A percentile compares a stretch with the other conserved stretches of the same genome.
phyloP scores from a whole-genome alignment of 495 filamentous ascomycete genomes.

The Lophiostoma macrostomum region DNA sequence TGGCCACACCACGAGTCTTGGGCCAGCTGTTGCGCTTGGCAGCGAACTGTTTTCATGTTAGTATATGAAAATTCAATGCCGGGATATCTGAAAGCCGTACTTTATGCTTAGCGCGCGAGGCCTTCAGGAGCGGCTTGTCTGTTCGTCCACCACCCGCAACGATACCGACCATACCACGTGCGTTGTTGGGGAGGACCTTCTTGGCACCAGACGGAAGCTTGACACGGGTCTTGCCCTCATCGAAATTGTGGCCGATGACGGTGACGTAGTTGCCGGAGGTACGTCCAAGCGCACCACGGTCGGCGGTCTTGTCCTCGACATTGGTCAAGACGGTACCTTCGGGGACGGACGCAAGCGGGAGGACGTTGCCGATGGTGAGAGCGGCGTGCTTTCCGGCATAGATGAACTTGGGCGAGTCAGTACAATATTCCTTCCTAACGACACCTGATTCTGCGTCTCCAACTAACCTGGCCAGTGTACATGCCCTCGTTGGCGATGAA shows the following conservation, averaged over 20 bases:
- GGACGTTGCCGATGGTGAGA: constrained; percentile 93
- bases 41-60: constrained; percentile 90
- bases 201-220: constrained; percentile 98
- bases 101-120: constrained; percentile 33
- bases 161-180: constrained; percentile 98
- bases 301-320: constrained; percentile 97
- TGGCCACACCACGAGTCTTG: constrained; percentile 99
- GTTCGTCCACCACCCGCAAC: constrained; percentile 98
- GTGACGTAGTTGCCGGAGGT: constrained; percentile 99
- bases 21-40: constrained; percentile 99
- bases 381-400: constrained; percentile 98
- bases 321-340: constrained; percentile 99
- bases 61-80: no score
- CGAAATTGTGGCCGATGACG: constrained; percentile 85
- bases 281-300: constrained; percentile 91
- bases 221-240: constrained; percentile 98
- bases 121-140: constrained; percentile 92
- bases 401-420: constrained; percentile 64
- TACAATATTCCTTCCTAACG: neutral
- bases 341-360: constrained; percentile 87
- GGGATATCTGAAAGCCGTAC: neutral
- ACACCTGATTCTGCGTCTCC: neutral
- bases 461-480: constrained; percentile 74
- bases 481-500: constrained; percentile 99
- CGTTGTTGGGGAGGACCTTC: constrained; percentile 90